These are phyloP conservation scores for Zygosaccharomyces pseudobailii DNA, from an alignment of 1,139 yeast genomes.

Conservation along the genomic window DNA sequence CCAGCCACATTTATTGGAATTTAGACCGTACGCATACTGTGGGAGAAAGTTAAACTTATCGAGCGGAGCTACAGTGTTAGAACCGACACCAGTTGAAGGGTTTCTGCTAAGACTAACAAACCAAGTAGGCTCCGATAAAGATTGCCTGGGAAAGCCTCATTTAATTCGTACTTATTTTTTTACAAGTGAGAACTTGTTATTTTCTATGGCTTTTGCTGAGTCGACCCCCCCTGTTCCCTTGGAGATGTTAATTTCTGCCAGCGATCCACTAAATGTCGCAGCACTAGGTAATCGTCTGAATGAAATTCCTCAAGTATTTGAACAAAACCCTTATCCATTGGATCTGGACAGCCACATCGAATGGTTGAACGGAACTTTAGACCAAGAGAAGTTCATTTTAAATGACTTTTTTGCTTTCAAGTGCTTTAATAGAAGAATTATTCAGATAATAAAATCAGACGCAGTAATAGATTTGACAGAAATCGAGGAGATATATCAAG, in stretches of 20 bases:
- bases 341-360: conserved; percentile 48
- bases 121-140: conserved; percentile 43
- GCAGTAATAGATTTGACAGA: conserved; percentile 58
- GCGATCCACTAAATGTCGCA: conserved; percentile 22
- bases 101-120: conserved; percentile 58
- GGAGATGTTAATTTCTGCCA: conserved; percentile 31
- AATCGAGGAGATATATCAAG: conserved; percentile 32
- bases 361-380: conserved; percentile 49
- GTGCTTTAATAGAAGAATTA: conserved; percentile 60
- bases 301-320: conserved; percentile 39
- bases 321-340: conserved; percentile 48
- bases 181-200: conserved; percentile 56
- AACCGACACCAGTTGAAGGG: conserved; percentile 74
- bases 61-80: conserved; percentile 31
- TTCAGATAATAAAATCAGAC: conserved; percentile 52
- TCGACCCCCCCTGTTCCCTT: conserved; percentile 60
- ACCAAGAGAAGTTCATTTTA: conserved; percentile 41
- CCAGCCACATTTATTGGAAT: conserved; percentile 19
- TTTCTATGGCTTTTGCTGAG: conserved; percentile 50
- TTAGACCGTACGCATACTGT: conserved; percentile 46
- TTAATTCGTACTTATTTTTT: conserved; percentile 58
- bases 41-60: conserved; percentile 34
- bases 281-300: conserved; percentile 21
- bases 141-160: conserved; percentile 42
- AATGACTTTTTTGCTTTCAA: conserved; percentile 53